Percentiles rank a stretch among this genome's conserved stretches.
Conservation (phyloP, 257 asterid genomes). For the Ajuga chamaepitys region DNA sequence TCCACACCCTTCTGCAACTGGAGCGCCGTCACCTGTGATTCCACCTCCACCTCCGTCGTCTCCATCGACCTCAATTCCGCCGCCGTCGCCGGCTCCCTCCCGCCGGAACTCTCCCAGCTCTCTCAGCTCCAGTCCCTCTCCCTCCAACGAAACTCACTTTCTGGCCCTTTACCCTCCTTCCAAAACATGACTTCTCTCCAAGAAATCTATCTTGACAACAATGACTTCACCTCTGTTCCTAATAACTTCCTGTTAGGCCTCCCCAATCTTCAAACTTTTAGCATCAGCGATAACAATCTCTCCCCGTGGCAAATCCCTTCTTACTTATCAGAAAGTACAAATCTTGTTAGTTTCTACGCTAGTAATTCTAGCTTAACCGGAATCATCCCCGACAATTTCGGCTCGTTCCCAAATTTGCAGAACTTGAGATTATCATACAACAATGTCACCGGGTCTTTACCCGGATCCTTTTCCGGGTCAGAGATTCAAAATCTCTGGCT, state of each 20-base stretch:
- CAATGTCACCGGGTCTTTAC: conserved; percentile 57
- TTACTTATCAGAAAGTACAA: conserved; percentile 38
- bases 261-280: conserved; percentile 28
- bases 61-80: conserved; percentile 45
- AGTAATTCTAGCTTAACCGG: conserved; percentile 52
- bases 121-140: conserved; percentile 43
- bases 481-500: conserved; percentile 65
- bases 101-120: conserved; percentile 47
- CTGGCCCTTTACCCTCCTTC: conserved; percentile 65
- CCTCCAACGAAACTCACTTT: conserved; percentile 48
- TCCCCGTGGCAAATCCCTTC: conserved; percentile 61
- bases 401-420: conserved; percentile 44
- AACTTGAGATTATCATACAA: conserved; percentile 61
- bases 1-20: conserved; percentile 51
- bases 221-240: conserved; percentile 41
- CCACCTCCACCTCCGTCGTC: conserved; percentile 33
- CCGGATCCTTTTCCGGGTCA: conserved; percentile 48
- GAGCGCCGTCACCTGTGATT: conserved; percentile 47
- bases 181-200: conserved; percentile 47
- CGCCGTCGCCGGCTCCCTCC: conserved; percentile 58
- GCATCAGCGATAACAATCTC: conserved; percentile 46
- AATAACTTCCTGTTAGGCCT: conserved; percentile 47
- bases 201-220: conserved; percentile 37
- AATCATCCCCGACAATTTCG: conserved; percentile 57
- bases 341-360: conserved; percentile 40